Base-by-base conservation (phyloP, 129 eudicot species). In the Saposhnikovia divaricata region DNA sequence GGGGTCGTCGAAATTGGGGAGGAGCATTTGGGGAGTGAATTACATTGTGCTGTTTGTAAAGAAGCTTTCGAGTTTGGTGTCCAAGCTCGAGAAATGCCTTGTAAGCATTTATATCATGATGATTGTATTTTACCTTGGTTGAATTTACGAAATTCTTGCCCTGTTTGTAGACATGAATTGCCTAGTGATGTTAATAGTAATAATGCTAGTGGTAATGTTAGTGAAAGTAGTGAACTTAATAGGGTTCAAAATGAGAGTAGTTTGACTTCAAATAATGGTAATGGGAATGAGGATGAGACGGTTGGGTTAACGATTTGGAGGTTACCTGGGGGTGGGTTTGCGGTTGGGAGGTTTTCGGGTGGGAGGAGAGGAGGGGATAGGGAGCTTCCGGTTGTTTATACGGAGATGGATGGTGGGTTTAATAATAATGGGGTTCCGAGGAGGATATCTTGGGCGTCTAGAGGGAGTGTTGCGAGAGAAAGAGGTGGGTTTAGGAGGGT, bases 41-140 rank as follows among this genome's bases (percentile, higher is more conserved):
- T 81, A 1, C 80, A 88, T 66, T 95, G 99, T 53, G 97, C 99
- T 10, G 96, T 95, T 71, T 95, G 99, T 37, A 95, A 95, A 81
- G 99, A 95, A 68, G 81, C 88, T 0, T 95, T 95, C 16, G 99
- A 95, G 72, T 72, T 92, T 47, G 85, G 87, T 40, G 44, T 79
- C 0, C 89, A 89, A 79, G 99, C 87, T 25, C 78, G 83, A 15
- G 95, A 96, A 79, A 90, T 96, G 99, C 99, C 98, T 1, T 96
- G 99, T 71, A 89, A 90, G 85, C 99, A 96, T 82, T 76, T 96
- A 21, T 96, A 96, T 77, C 99, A 96, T 81, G 78, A 86, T 5
- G 97, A 92, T 71, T 96, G 99, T 71, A 96, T 96, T 13, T 78
- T 96, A 3, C 99, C 99, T 0, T 96, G 99, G 99, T 84, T 96